Base-by-base conservation (phyloP, 192 early-diverging fungal species). In the Obelidium mucronatum region DNA sequence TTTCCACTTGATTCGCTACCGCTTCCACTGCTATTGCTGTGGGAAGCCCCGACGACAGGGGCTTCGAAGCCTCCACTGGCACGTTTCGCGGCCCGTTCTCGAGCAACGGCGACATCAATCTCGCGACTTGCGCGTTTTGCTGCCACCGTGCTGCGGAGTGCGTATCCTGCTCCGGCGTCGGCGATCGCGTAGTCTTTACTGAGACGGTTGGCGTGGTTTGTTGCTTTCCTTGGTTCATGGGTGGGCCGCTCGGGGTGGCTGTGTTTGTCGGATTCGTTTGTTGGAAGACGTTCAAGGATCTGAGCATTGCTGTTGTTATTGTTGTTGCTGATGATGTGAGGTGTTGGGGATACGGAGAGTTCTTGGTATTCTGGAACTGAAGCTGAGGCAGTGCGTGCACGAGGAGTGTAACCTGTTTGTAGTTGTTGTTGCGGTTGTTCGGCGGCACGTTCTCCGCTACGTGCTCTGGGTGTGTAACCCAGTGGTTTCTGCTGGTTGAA, bases 41-140 rank as follows among this genome's bases (percentile, higher is more conserved):
- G n/a, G n/a, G n/a, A n/a, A 51, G 22, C 8, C 48, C 48, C 48
- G 11, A 8, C 48, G 11, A 22, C 48, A 51, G 48, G 22, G 24
- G 31, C 62, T 13, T 40, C 62, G 24, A 64, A 40, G 31, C 13
- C 34, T 17, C 11, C 6, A 64, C 62, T 64, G 13, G 39, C 62
- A 17, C 62, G 62, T 40, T 64, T 64, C 4, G 31, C 19, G 6
- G 62, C 62, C 3, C 62, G 62, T 40, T 64, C 62, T 4, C 62
- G 62, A 24, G 62, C 62, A 13, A 40, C 28, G 31, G 62, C 26
- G 39, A 64, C 31, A 8, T 13, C 24, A 13, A 64, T 13, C 24
- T 64, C 62, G 31, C 62, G 62, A 24, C 28, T 34, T 11, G 39
- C 62, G 39, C 62, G 62, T 40, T 64, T 64, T 24, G 31, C 39